Conservation (phyloP, 2,329 filamentous ascomycete species). For the Fonsecaea pedrosoi region DNA sequence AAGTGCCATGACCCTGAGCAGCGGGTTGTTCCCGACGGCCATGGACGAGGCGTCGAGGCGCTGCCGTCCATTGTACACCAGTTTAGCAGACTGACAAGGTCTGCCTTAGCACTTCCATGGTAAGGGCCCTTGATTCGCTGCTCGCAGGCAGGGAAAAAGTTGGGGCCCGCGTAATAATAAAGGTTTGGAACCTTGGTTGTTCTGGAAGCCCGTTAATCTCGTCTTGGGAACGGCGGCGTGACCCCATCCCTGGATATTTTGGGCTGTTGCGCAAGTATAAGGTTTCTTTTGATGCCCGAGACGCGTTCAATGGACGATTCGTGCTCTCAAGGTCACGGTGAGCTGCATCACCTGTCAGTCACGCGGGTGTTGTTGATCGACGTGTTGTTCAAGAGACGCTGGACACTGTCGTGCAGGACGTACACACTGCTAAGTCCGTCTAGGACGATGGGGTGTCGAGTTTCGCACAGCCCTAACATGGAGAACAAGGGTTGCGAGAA, state of each 20-base stretch:
- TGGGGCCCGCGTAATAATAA: conserved; percentile 16
- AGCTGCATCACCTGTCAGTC: conserved; percentile 24
- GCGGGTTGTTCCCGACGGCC: conserved; percentile 31
- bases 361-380: conserved; percentile 21
- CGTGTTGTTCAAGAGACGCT: conserved; percentile 9
- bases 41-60: conserved; percentile 30
- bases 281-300: conserved; percentile 27
- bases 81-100: conserved; percentile 22
- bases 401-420: background rate
- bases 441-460: conserved; percentile 13
- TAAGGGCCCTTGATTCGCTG: conserved; percentile 26
- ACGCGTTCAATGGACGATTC: conserved; percentile 17
- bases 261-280: background rate
- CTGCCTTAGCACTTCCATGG: conserved; percentile 13
- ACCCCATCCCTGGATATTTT: background rate
- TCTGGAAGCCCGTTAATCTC: conserved; percentile 36
- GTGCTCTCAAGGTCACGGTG: background rate
- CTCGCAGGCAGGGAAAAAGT: conserved; percentile 7
- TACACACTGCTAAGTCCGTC: background rate
- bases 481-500: conserved; percentile 8
- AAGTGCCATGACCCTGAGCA: conserved; percentile 28
- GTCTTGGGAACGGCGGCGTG: conserved; percentile 12
- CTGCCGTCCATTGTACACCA: conserved; percentile 19
- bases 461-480: conserved; percentile 16
- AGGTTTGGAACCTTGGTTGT: conserved; percentile 20